Evolutionary conservation across 768 basidiomycete genomes (phyloP).

Genomic region (Tricholoma furcatifolium): DNA sequence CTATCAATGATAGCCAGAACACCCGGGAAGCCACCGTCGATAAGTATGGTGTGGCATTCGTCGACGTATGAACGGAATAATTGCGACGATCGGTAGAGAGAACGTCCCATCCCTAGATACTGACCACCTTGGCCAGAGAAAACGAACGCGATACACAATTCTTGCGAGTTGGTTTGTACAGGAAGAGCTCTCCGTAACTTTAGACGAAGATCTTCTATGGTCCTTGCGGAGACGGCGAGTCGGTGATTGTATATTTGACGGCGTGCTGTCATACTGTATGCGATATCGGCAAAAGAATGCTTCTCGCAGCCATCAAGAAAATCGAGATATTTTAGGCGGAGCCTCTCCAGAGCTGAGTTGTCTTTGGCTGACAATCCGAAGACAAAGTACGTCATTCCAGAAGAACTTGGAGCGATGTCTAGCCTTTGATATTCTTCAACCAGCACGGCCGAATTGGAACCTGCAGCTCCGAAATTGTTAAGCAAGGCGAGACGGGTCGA

Average conservation of each 20-base stretch:
- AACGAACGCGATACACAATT: conserved; percentile 52
- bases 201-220: conserved; percentile 43
- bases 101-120: conserved; percentile 60
- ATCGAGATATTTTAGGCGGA: conserved; percentile 45
- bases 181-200: conserved; percentile 38
- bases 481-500: conserved; percentile 52
- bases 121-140: conserved; percentile 77
- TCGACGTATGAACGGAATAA: conserved; percentile 54
- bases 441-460: conserved; percentile 63
- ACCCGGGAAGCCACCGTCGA: conserved; percentile 47
- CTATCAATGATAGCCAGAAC: conserved; percentile 43
- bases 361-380: conserved; percentile 68
- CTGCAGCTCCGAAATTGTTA: conserved; percentile 77
- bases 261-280: conserved; percentile 69
- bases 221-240: conserved; percentile 44
- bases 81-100: conserved; percentile 48
- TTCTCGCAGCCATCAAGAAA: conserved; percentile 40
- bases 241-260: conserved; percentile 55
- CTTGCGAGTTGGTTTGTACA: conserved; percentile 25
- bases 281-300: conserved; percentile 45
- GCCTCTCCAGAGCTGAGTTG: conserved; percentile 38
- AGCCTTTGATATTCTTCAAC: conserved; percentile 47
- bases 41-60: conserved; percentile 53
- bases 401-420: neutral
- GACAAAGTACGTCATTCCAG: conserved; percentile 31